Conservation (phyloP, 148 eudicot species). For the Chenopodium berlandieri region DNA sequence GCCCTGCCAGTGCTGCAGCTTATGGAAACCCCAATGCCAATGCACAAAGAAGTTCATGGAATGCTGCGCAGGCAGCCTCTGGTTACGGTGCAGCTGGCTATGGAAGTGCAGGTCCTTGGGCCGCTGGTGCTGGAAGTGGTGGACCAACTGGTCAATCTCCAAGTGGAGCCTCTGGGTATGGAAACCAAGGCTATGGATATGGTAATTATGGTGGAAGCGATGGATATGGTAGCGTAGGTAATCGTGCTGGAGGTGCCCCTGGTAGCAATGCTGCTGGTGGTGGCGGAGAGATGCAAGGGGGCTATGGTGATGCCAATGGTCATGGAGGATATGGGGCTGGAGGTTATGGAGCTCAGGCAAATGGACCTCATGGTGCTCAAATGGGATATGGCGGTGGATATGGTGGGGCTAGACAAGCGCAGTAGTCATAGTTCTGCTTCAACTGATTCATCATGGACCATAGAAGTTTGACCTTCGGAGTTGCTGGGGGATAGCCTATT, state of each 20-base stretch:
- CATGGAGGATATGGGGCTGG: constrained; percentile 65
- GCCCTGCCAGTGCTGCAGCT: constrained; percentile 56
- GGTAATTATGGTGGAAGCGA: constrained; percentile 65
- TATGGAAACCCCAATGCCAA: constrained; percentile 72
- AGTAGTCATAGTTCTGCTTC: constrained; percentile 40
- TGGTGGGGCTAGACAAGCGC: constrained; percentile 68
- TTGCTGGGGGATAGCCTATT: constrained; percentile 24
- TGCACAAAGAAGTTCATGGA: constrained; percentile 73
- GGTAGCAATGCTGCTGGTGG: constrained; percentile 50
- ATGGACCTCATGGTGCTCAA: constrained; percentile 25
- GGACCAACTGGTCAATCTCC: constrained; percentile 67
- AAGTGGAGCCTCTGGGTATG: constrained; percentile 62
- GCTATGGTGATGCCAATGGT: constrained; percentile 76
- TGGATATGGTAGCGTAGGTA: constrained; percentile 44
- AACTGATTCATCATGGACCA: constrained; percentile 16
- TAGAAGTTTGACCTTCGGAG: constrained; percentile 15
- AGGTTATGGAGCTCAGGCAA: constrained; percentile 56
- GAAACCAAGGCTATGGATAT: constrained; percentile 77
- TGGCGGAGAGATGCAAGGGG: constrained; percentile 52
- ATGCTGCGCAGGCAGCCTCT: constrained; percentile 60
- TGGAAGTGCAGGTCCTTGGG: constrained; percentile 64
- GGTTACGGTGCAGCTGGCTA: constrained; percentile 74
- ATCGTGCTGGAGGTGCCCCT: constrained; percentile 43
- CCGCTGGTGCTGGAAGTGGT: constrained; percentile 43
- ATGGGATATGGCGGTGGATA: constrained; percentile 73